phyloP scores from a whole-genome alignment of 2,329 filamentous ascomycete species.

The Chalara sp. region DNA sequence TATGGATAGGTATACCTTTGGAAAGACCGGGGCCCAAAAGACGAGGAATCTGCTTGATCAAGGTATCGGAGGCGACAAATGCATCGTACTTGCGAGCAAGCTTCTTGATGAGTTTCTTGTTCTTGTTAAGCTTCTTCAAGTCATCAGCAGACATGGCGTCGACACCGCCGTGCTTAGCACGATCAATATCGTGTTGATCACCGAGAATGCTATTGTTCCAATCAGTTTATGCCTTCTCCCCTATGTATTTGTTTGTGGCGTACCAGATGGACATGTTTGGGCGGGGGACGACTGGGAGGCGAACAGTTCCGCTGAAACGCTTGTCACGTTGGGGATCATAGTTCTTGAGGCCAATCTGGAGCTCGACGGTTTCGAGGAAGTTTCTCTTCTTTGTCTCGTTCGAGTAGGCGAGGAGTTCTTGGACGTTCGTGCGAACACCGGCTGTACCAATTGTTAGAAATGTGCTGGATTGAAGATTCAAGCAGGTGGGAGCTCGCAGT shows the following conservation, averaged over 20 bases:
- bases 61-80: conserved; percentile 91
- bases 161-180: conserved; percentile 97
- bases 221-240: conserved; percentile 21
- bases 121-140: conserved; percentile 99
- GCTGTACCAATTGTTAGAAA: conserved; percentile 45
- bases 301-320: conserved; percentile 99
- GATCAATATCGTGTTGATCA: conserved; percentile 98
- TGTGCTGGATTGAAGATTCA: not conserved
- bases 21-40: conserved; percentile 97
- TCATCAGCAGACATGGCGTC: conserved; percentile 98
- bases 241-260: conserved; percentile 20
- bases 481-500: not conserved
- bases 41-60: conserved; percentile 99
- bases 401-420: conserved; percentile 92
- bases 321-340: conserved; percentile 99
- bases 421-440: conserved; percentile 93
- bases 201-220: conserved; percentile 59
- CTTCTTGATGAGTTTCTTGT: conserved; percentile 99
- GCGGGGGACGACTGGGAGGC: conserved; percentile 84
- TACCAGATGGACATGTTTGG: conserved; percentile 85
- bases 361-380: conserved; percentile 92
- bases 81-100: conserved; percentile 99
- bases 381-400: conserved; percentile 94
- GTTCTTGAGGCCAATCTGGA: conserved; percentile 94
- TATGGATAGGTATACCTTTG: conserved; percentile 59